Base-by-base conservation (phyloP, 129 eudicot species). In the Saposhnikovia divaricata region DNA sequence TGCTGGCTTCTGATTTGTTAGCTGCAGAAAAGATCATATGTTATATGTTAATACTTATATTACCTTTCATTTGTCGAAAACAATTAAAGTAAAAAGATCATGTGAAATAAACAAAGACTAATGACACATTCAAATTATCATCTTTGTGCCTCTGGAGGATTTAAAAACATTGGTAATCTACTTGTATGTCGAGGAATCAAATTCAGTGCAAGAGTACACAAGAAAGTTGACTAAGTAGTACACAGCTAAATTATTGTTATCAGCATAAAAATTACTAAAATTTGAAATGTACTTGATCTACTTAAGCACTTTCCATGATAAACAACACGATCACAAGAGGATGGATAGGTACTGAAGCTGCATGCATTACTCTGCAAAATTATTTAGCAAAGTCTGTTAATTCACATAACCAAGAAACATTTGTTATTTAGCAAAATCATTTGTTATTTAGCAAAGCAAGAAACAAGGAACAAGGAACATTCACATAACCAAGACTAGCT, bases 401-500 rank as follows among this genome's bases (percentile, higher is more conserved):
- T n/a, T n/a, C n/a, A n/a, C n/a, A n/a, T n/a, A n/a, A n/a, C n/a
- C n/a, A n/a, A n/a, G n/a, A n/a, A n/a, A n/a, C n/a, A n/a, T n/a
- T n/a, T n/a, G n/a, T n/a, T n/a, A n/a, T n/a, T n/a, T n/a, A n/a
- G n/a, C n/a, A n/a, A n/a, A n/a, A n/a, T n/a, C n/a, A n/a, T n/a
- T n/a, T n/a, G n/a, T n/a, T n/a, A n/a, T n/a, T n/a, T n/a, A n/a
- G n/a, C n/a, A n/a, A n/a, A n/a, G n/a, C n/a, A n/a, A n/a, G n/a
- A n/a, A 38, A 11, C 27, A 78, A 75, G 68, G 77, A 78, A 78
- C 77, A 78, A 72, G 78, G 66, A 78, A 91, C 96, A 19, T 92
- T 92, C 99, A 88, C 79, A 85, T 89, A 92, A 76, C 98, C 99
- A 65, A 96, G 88, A 78, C 91, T 75, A 75, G 90, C 95, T 87